Conservation (phyloP, 768 basidiomycete species). For the Piloderma croceum region DNA sequence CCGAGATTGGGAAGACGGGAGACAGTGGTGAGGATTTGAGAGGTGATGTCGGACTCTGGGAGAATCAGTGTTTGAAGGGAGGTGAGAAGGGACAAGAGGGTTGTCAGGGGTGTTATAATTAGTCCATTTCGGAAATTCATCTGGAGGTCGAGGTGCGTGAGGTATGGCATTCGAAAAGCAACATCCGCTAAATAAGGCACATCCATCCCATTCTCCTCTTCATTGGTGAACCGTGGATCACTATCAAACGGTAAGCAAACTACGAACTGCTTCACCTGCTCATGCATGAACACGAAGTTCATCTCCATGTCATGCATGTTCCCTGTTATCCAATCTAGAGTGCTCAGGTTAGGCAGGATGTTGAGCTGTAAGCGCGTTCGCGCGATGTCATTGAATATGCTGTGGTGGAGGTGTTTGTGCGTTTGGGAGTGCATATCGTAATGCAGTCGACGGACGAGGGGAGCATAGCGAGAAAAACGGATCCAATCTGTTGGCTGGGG, state of each 20-base stretch:
- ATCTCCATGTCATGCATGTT: constrained; percentile 25
- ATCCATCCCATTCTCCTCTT: not conserved
- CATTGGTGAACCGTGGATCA: too few species aligned
- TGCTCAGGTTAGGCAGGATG: constrained; percentile 50
- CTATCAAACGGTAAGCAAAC: constrained; percentile 19
- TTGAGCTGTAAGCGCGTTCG: constrained; percentile 47
- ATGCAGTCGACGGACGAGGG: constrained; percentile 39
- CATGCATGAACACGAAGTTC: constrained; percentile 54
- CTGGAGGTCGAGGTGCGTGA: constrained; percentile 43
- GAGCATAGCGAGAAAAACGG: constrained; percentile 49
- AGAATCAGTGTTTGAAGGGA: constrained; percentile 44
- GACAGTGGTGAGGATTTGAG: constrained; percentile 38
- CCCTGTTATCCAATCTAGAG: constrained; percentile 41
- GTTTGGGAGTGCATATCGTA: constrained; percentile 12
- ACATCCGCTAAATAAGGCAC: constrained; percentile 33
- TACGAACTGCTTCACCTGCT: constrained; percentile 37
- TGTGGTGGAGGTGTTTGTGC: constrained; percentile 23
- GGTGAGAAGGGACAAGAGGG: constrained; percentile 35
- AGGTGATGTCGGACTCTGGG: constrained; percentile 48
- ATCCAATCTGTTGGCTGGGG: constrained; percentile 49
- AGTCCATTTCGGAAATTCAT: constrained; percentile 34
- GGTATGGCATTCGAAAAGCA: constrained; percentile 44
- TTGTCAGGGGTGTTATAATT: constrained; percentile 36
- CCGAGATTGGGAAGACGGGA: constrained; percentile 40
- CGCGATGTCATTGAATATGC: constrained; percentile 50